These are phyloP conservation scores for Nitzschia sp. DNA, from an alignment of 108 stramenopile species.

Conservation along the genomic window DNA sequence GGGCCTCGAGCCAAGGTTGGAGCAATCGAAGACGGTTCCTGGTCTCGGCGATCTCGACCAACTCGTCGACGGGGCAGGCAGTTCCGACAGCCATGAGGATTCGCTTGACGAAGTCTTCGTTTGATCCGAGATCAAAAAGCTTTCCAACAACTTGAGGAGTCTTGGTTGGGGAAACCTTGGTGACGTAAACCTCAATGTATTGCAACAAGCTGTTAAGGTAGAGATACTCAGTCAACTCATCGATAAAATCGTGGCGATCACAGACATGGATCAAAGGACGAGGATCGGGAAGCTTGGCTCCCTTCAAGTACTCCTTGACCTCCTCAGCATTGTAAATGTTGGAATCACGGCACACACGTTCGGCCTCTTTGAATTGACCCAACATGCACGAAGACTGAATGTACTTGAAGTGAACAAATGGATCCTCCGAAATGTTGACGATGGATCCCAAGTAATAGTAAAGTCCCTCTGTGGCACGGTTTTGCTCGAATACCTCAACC, in stretches of 20 bases:
- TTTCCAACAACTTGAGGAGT: constrained; percentile 99
- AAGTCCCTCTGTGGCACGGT: constrained; percentile 94
- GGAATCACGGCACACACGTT: constrained; percentile 99
- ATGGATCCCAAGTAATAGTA: constrained; percentile 97
- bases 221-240: constrained; percentile 98
- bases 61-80: constrained; percentile 97
- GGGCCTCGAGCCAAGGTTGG: constrained; percentile 98
- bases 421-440: constrained; percentile 95
- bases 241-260: constrained; percentile 97
- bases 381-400: constrained; percentile 93
- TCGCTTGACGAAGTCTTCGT: constrained; percentile 98
- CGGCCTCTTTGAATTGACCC: constrained; percentile 96
- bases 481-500: constrained; percentile 93
- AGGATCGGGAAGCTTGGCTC: constrained; percentile 98
- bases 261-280: constrained; percentile 99
- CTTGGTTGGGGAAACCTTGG: constrained; percentile 96
- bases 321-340: constrained; percentile 97
- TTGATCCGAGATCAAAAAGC: constrained; percentile 95
- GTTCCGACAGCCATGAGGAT: constrained; percentile 97
- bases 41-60: constrained; percentile 96
- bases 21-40: constrained; percentile 95
- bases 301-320: constrained; percentile 98
- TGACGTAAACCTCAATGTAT: constrained; percentile 99
- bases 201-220: constrained; percentile 97
- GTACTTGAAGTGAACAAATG: constrained; percentile 99